A percentile compares a stretch with the other conserved stretches of the same genome.
Evolutionary conservation across 768 basidiomycete genomes (phyloP).

Genomic region (Boletellus ananas): DNA sequence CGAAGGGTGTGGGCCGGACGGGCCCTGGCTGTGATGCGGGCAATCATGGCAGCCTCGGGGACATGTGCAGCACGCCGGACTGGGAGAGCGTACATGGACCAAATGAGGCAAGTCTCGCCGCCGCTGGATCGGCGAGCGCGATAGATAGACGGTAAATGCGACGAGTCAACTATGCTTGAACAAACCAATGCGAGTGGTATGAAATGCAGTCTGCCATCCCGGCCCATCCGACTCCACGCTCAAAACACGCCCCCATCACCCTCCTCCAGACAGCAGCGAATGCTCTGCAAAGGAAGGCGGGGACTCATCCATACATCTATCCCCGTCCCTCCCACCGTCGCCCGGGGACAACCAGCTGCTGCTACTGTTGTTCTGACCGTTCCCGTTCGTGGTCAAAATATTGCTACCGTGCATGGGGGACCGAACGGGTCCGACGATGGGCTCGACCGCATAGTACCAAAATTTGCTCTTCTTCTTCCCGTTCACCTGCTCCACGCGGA

Average conservation of each 20-base stretch:
- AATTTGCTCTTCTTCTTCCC: conserved; percentile 85
- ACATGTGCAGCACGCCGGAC: too few species aligned
- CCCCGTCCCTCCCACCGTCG: conserved; percentile 21
- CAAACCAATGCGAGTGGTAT: conserved; percentile 29
- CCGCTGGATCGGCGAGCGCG: conserved; percentile 8
- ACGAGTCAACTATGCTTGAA: conserved; percentile 27
- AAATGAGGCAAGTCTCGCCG: conserved; percentile 15
- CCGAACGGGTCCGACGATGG: conserved; percentile 37
- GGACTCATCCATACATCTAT: conserved; percentile 15
- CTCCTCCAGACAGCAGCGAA: conserved; percentile 8
- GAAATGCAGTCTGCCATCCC: conserved; percentile 16
- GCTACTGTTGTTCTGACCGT: conserved; percentile 11
- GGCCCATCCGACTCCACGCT: conserved; percentile 3
- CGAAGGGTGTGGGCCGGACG: conserved; percentile 37
- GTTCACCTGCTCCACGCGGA: conserved; percentile 69
- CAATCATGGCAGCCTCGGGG: conserved; percentile 31
- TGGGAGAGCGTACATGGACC: too few species aligned
- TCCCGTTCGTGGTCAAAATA: conserved; percentile 20
- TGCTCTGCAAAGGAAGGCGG: conserved; percentile 16
- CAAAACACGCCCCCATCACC: too few species aligned
- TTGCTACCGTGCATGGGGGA: conserved; percentile 13
- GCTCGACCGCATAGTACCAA: conserved; percentile 87
- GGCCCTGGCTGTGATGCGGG: conserved; percentile 31
- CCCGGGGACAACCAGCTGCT: conserved; percentile 7
- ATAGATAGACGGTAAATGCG: conserved; percentile 23